Evolutionary conservation across 495 filamentous ascomycete species (phyloP).

Genomic region (Terfezia claveryi): DNA sequence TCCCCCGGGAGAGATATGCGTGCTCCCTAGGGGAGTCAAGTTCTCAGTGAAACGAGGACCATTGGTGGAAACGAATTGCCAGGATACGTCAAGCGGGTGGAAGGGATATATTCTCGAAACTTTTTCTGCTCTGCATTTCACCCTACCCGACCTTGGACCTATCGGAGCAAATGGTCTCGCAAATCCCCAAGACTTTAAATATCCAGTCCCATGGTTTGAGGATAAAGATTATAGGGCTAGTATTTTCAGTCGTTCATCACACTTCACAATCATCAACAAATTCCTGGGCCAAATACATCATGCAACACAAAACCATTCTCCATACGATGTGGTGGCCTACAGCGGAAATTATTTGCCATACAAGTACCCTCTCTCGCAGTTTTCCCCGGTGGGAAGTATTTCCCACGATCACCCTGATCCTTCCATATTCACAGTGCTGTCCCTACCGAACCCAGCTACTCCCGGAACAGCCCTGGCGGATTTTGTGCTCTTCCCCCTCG

Average conservation of each 20-base stretch:
- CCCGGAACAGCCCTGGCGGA: slow-evolving; percentile 54
- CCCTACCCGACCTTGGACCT: slow-evolving; percentile 69
- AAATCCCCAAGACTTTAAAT: slow-evolving; percentile 75
- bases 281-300: slow-evolving; percentile 51
- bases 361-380: slow-evolving; percentile 70
- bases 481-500: slow-evolving; percentile 65
- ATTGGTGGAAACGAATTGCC: slow-evolving; percentile 23
- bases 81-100: slow-evolving; percentile 16
- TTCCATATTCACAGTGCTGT: slow-evolving; percentile 61
- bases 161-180: slow-evolving; percentile 76
- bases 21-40: slow-evolving; percentile 66
- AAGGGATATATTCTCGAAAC: slow-evolving; percentile 75
- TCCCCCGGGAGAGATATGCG: slow-evolving; percentile 69
- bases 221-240: not conserved
- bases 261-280: slow-evolving; percentile 47
- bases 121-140: slow-evolving; percentile 56
- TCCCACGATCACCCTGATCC: slow-evolving; percentile 67
- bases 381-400: slow-evolving; percentile 53
- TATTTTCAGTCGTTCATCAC: slow-evolving; percentile 14
- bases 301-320: not conserved
- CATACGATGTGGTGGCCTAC: slow-evolving; percentile 72
- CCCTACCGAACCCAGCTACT: slow-evolving; percentile 32
- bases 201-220: slow-evolving; percentile 53
- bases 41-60: slow-evolving; percentile 33
- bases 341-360: slow-evolving; percentile 61